Evolutionary conservation across 2,329 filamentous ascomycete species (phyloP).

Genomic region (Dactylellina drechsleri): DNA sequence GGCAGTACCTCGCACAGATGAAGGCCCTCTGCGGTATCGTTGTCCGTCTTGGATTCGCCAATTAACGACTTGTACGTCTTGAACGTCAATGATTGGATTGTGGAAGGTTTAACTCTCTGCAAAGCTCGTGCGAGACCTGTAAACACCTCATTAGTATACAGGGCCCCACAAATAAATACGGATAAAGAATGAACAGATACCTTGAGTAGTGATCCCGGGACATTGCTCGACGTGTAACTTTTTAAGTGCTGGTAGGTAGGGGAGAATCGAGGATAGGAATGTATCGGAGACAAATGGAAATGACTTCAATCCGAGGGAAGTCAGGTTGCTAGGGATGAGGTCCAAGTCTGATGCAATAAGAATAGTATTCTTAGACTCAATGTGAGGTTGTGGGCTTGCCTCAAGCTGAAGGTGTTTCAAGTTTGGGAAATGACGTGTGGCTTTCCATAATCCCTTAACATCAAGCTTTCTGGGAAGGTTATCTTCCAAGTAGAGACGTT

Average conservation of each 20-base stretch:
- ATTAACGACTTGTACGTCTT: not conserved
- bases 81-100: conserved; percentile 15
- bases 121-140: conserved; percentile 28
- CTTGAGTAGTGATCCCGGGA: conserved; percentile 26
- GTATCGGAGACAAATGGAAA: conserved; percentile 28
- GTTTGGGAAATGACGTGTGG: conserved; percentile 28
- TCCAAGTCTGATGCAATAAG: conserved; percentile 10
- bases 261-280: conserved; percentile 11
- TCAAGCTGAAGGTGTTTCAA: conserved; percentile 33
- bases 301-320: conserved; percentile 25
- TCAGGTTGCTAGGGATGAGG: not conserved
- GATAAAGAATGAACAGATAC: conserved; percentile 1
- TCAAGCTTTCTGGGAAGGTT: conserved; percentile 17
- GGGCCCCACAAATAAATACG: not conserved
- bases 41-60: not conserved
- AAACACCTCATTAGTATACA: conserved; percentile 8
- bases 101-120: not conserved
- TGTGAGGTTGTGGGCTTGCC: conserved; percentile 1
- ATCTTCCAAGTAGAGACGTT: conserved; percentile 24
- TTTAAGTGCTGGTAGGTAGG: conserved; percentile 12
- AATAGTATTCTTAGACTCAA: conserved; percentile 7
- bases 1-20: conserved; percentile 35
- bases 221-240: conserved; percentile 31
- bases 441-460: conserved; percentile 19
- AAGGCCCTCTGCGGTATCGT: not conserved